Evolutionary conservation across 176 grass and related monocot species (phyloP).

Genomic region (Oryza meridionalis): DNA sequence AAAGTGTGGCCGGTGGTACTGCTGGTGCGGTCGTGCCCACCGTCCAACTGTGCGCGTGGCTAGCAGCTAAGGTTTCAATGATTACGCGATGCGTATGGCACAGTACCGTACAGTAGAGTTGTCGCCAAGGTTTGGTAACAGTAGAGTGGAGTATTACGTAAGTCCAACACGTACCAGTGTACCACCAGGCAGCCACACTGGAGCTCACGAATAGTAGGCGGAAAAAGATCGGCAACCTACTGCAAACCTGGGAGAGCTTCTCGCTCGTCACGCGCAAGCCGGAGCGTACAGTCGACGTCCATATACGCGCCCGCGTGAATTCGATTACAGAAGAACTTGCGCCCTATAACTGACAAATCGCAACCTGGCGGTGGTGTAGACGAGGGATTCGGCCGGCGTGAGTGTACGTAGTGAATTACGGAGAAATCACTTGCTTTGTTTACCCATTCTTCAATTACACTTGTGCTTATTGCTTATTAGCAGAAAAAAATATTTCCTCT

Average conservation of each 20-base stretch:
- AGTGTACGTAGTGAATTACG: too few relatives aligned
- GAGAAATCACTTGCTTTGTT: too few relatives aligned
- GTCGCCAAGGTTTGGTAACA: neutral
- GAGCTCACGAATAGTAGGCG: neutral
- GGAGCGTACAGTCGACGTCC: neutral
- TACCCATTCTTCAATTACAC: too few relatives aligned
- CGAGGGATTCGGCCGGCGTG: too few relatives aligned
- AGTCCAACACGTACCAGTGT: neutral
- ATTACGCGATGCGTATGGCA: neutral
- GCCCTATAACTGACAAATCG: too few relatives aligned
- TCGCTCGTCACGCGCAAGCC: too few relatives aligned
- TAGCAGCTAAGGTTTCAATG: constrained; percentile 23
- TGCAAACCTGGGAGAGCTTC: neutral
- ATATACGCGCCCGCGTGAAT: neutral
- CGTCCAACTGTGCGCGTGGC: neutral
- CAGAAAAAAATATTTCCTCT: too few relatives aligned
- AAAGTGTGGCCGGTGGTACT: too few relatives aligned
- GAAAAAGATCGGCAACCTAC: neutral
- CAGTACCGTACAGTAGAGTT: neutral
- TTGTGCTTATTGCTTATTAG: too few relatives aligned
- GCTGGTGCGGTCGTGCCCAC: neutral
- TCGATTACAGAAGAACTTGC: neutral
- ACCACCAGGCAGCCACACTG: neutral
- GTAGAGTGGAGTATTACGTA: neutral
- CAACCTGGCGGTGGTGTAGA: too few relatives aligned